Percentiles rank a stretch among this genome's conserved stretches.
phyloP scores from a whole-genome alignment of 2,329 filamentous ascomycete species.

The Intubia oerlemansii region DNA sequence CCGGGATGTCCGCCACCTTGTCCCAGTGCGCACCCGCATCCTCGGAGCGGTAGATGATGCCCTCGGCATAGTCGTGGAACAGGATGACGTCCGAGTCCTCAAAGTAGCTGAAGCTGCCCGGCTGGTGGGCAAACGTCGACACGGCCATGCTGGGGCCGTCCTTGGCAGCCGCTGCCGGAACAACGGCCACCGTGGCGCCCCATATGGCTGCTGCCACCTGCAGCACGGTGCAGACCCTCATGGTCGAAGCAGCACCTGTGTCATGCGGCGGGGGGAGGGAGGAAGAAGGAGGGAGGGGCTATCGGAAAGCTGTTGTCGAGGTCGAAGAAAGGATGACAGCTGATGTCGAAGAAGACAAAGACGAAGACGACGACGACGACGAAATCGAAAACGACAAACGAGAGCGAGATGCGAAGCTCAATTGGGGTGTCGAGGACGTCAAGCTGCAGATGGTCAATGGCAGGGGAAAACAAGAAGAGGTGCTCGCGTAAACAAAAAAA shows the following conservation, averaged over 20 bases:
- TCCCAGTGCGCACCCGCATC: constrained; percentile 69
- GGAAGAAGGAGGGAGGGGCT: not conserved
- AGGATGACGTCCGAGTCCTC: constrained; percentile 69
- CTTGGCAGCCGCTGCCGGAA: constrained; percentile 17
- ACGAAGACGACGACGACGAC: too few species aligned
- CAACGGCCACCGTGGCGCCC: constrained; percentile 16
- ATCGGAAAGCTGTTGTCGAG: too few species aligned
- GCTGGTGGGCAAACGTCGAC: constrained; percentile 43
- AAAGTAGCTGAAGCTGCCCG: constrained; percentile 66
- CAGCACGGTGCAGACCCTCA: constrained; percentile 28
- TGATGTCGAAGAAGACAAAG: too few species aligned
- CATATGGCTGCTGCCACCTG: constrained; percentile 28
- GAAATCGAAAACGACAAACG: too few species aligned
- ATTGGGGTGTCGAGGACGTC: too few species aligned
- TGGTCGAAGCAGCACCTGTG: constrained; percentile 16
- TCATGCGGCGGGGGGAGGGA: constrained; percentile 1
- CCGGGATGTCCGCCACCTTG: constrained; percentile 38
- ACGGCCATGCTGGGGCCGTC: constrained; percentile 44
- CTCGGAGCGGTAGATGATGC: constrained; percentile 53
- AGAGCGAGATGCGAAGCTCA: too few species aligned
- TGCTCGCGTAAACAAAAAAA: too few species aligned
- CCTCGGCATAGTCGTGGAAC: constrained; percentile 42
- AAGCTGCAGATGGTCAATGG: too few species aligned
- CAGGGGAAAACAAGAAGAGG: too few species aligned
- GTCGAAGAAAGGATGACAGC: too few species aligned